Percentiles rank a stretch among this genome's conserved stretches.
phyloP scores from a whole-genome alignment of 1,139 yeast genomes.

The Scheffersomyces stambukii region DNA sequence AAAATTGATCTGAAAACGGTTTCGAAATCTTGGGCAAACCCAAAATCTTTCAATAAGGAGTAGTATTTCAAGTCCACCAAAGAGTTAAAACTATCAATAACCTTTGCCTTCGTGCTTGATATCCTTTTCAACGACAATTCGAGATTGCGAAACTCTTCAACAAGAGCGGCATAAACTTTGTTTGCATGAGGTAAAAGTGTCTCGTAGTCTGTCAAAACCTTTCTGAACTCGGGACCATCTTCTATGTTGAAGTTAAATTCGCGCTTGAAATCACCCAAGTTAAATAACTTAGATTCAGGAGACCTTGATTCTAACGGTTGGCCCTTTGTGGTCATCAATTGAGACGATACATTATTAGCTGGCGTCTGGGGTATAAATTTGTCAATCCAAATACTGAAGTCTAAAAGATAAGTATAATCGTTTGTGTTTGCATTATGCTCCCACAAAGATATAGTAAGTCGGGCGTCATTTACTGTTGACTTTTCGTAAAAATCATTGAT shows the following conservation, averaged over 20 bases:
- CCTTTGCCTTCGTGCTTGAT: slow-evolving; percentile 14
- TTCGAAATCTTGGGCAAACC: slow-evolving; percentile 20
- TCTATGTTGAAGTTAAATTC: slow-evolving; percentile 41
- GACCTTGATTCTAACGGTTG: slow-evolving; percentile 6
- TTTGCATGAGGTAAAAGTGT: slow-evolving; percentile 46
- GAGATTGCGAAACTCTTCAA: slow-evolving; percentile 30
- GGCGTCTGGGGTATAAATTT: slow-evolving; percentile 4
- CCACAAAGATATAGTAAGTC: slow-evolving; percentile 29
- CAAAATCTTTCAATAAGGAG: slow-evolving; percentile 18
- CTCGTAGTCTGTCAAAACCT: slow-evolving; percentile 52
- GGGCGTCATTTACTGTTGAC: slow-evolving; percentile 14
- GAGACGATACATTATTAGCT: slow-evolving; percentile 2
- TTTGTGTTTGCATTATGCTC: slow-evolving; percentile 13
- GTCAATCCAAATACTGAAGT: slow-evolving; percentile 30
- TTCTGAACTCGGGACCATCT: slow-evolving; percentile 76
- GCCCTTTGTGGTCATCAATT: slow-evolving; percentile 5
- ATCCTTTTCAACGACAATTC: slow-evolving; percentile 23
- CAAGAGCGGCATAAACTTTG: slow-evolving; percentile 29
- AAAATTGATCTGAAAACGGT: slow-evolving; percentile 19
- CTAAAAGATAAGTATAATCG: slow-evolving; percentile 20
- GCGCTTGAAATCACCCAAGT: slow-evolving; percentile 19
- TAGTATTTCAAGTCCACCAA: slow-evolving; percentile 20
- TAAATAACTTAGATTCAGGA: slow-evolving; percentile 7
- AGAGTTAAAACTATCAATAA: slow-evolving; percentile 21
- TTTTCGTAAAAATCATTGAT: slow-evolving; percentile 28